Evolutionary conservation across 306 rosid genomes (phyloP).

Genomic region (Morella rubra): DNA sequence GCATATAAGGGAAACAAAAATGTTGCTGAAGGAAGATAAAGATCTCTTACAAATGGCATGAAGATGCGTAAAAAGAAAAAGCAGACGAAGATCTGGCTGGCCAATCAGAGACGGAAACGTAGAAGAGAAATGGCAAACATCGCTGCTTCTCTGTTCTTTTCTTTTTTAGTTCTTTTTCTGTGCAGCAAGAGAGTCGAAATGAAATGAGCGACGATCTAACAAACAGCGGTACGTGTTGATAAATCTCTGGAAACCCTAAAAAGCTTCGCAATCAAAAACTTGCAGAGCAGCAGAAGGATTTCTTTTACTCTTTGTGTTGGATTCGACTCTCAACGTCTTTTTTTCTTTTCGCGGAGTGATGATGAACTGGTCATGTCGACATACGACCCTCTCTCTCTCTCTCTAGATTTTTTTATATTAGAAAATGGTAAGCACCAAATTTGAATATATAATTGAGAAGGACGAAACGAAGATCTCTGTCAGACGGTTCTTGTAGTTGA

Average conservation of each 20-base stretch:
- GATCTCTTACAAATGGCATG: conserved; percentile 52
- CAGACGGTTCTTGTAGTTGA: neutral
- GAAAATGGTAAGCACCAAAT: no score
- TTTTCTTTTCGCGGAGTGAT: neutral
- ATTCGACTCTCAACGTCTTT: no score
- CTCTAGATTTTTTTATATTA: no score
- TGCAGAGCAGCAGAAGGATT: no score
- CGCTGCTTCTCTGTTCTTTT: neutral
- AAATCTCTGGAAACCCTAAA: conserved; percentile 3
- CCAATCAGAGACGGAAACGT: neutral
- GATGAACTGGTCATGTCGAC: neutral
- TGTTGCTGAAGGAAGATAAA: neutral
- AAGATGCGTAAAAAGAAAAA: conserved; percentile 23
- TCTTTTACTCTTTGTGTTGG: no score
- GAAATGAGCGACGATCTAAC: conserved; percentile 15
- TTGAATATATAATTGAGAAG: neutral
- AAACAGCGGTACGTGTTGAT: conserved; percentile 5
- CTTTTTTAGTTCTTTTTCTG: neutral
- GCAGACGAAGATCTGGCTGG: conserved; percentile 41
- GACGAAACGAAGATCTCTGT: neutral
- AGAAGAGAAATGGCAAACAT: neutral
- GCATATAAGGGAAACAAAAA: neutral
- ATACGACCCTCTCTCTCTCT: no score
- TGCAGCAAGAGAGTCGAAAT: conserved; percentile 1
- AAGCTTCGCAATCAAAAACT: neutral